These are phyloP conservation scores for Triticum monococcum DNA, from an alignment of 176 grass and related monocot species.

Conservation along the genomic window DNA sequence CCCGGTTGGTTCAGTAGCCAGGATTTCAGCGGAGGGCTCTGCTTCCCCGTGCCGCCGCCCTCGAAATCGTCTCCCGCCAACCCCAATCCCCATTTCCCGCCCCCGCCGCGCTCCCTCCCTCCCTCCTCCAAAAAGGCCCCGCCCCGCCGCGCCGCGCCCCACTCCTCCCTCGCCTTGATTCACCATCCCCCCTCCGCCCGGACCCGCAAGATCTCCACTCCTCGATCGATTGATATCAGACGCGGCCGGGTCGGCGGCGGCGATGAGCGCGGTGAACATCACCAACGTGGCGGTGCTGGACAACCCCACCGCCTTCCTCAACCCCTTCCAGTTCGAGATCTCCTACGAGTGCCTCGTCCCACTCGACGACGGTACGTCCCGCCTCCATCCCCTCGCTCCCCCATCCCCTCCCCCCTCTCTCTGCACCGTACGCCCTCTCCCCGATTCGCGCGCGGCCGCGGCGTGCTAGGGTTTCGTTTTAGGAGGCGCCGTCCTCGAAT, in stretches of 20 bases:
- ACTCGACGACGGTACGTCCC: constrained; percentile 72
- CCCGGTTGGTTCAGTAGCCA: too few species aligned
- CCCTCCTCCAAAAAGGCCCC: background rate
- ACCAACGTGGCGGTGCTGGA: constrained; percentile 99
- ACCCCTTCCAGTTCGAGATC: constrained; percentile 99
- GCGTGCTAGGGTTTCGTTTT: constrained; percentile 31
- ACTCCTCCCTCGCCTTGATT: background rate
- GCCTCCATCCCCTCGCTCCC: too few species aligned
- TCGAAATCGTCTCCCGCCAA: constrained; percentile 19
- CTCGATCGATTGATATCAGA: background rate
- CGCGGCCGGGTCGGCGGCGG: background rate
- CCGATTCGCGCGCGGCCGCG: background rate
- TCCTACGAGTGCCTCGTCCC: constrained; percentile 99
- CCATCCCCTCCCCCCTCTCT: background rate
- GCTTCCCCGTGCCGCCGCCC: background rate
- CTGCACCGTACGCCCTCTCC: background rate
- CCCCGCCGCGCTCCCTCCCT: background rate
- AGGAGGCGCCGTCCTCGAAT: background rate
- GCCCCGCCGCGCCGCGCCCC: background rate
- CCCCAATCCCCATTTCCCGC: background rate
- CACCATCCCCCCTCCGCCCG: too few species aligned
- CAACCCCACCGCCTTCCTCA: constrained; percentile 91
- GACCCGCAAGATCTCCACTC: background rate
- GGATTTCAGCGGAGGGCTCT: too few species aligned
- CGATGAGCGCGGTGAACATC: constrained; percentile 98